phyloP scores from a whole-genome alignment of 176 grass and related monocot genomes.

The Hyparrhenia diplandra region DNA sequence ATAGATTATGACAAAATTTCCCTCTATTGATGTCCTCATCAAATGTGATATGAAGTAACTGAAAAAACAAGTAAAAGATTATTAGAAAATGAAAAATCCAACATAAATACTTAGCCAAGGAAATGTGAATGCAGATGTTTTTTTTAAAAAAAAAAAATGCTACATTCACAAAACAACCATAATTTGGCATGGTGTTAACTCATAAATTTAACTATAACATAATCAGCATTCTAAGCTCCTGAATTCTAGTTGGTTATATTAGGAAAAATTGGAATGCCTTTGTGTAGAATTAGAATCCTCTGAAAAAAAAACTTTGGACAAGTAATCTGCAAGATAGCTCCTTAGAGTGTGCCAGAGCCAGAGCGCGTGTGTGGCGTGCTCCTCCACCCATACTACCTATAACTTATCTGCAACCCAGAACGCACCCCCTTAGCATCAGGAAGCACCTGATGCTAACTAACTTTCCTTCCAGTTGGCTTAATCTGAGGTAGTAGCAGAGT shows the following conservation, averaged over 20 bases:
- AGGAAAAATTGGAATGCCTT: no score
- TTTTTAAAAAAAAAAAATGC: neutral
- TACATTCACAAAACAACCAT: neutral
- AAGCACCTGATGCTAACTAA: neutral
- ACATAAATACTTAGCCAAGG: constrained; percentile 17
- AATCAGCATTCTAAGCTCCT: neutral
- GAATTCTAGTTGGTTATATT: neutral
- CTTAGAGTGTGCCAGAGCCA: neutral
- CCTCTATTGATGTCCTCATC: constrained; percentile 43
- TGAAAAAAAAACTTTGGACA: neutral
- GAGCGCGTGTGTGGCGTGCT: neutral
- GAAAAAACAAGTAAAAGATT: neutral
- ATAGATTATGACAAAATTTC: constrained; percentile 34
- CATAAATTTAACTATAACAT: neutral
- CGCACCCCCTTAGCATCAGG: neutral
- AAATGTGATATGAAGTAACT: constrained; percentile 41
- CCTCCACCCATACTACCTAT: neutral
- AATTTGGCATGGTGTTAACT: neutral
- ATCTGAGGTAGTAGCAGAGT: neutral
- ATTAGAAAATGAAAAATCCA: constrained; percentile 13
- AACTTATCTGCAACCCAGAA: neutral
- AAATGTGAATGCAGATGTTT: neutral
- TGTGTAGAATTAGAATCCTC: neutral
- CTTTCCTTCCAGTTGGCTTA: neutral
- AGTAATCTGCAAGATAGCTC: neutral